Conservation (phyloP, 2,329 filamentous ascomycete genomes). For the Chaetothyriales sp. region DNA sequence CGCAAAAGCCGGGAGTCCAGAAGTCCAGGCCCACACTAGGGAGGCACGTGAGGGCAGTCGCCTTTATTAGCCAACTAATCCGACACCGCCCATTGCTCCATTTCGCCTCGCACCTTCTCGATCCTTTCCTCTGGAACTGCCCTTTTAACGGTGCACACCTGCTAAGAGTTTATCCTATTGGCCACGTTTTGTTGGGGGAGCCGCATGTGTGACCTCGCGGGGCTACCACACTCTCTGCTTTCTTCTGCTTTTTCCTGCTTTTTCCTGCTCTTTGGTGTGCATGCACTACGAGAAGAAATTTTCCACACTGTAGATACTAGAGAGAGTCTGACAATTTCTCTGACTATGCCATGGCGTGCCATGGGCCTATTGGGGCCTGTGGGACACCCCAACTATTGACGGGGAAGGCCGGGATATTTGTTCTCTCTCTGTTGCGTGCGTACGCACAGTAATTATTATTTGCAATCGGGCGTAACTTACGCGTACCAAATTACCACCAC, state of each 20-base stretch:
- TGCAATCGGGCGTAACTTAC: no score
- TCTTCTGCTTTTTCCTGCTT: no score
- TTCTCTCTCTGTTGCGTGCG: background rate
- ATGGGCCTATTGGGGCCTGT: background rate
- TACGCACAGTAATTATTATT: background rate
- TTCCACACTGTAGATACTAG: no score
- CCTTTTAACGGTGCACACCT: background rate
- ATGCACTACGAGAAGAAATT: background rate
- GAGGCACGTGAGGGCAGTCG: background rate
- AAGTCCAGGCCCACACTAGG: background rate
- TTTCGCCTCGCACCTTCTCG: background rate
- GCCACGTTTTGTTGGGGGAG: background rate
- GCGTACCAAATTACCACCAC: no score
- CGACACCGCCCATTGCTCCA: background rate
- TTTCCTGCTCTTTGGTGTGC: no score
- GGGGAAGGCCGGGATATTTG: background rate
- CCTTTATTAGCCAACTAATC: background rate
- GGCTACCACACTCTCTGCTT: no score
- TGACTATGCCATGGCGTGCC: background rate
- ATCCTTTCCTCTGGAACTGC: background rate
- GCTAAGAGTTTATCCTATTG: background rate
- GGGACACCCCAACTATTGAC: background rate
- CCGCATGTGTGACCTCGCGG: background rate
- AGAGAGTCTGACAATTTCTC: background rate
- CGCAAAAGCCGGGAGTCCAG: background rate